These are phyloP conservation scores for Clavispora vitiphila DNA, from an alignment of 805 yeast genomes.

Conservation along the genomic window DNA sequence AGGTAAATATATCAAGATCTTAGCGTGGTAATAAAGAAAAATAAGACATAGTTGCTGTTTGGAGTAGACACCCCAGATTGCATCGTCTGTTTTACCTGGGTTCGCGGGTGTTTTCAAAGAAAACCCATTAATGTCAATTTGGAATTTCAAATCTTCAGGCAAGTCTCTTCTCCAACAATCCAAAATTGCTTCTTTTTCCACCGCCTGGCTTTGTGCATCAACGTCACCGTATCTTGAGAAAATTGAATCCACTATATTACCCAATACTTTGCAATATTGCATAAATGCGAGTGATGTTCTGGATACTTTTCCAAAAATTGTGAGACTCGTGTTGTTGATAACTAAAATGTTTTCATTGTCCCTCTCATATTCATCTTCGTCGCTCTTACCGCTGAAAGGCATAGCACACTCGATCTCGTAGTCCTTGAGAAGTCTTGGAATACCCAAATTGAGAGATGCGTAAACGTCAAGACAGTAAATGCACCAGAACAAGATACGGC, in stretches of 20 bases:
- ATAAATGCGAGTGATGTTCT: conserved; percentile 59
- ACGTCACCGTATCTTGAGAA: conserved; percentile 51
- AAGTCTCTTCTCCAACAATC: conserved; percentile 77
- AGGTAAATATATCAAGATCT: conserved; percentile 38
- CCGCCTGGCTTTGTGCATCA: conserved; percentile 24
- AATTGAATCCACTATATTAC: conserved; percentile 65
- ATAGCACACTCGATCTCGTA: conserved; percentile 81
- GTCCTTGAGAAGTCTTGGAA: conserved; percentile 75
- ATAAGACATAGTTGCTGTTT: conserved; percentile 51
- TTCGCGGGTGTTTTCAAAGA: conserved; percentile 22
- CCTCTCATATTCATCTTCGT: conserved; percentile 28
- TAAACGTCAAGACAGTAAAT: conserved; percentile 72
- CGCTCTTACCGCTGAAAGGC: conserved; percentile 54
- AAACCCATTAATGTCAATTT: conserved; percentile 56
- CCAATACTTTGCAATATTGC: conserved; percentile 68
- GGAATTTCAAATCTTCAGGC: conserved; percentile 57
- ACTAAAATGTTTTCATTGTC: conserved; percentile 54
- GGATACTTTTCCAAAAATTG: conserved; percentile 67
- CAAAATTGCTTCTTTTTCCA: conserved; percentile 54
- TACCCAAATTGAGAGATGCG: conserved; percentile 71
- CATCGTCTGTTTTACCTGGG: conserved; percentile 15
- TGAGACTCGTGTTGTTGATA: conserved; percentile 53
- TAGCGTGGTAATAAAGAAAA: conserved; percentile 40
- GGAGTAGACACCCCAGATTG: conserved; percentile 24
- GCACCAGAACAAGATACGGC: conserved; percentile 83